Evolutionary conservation across 495 filamentous ascomycete genomes (phyloP), one percentile per base, ranked within the genome.

Genomic region (Hypoxylon lenormandii): DNA sequence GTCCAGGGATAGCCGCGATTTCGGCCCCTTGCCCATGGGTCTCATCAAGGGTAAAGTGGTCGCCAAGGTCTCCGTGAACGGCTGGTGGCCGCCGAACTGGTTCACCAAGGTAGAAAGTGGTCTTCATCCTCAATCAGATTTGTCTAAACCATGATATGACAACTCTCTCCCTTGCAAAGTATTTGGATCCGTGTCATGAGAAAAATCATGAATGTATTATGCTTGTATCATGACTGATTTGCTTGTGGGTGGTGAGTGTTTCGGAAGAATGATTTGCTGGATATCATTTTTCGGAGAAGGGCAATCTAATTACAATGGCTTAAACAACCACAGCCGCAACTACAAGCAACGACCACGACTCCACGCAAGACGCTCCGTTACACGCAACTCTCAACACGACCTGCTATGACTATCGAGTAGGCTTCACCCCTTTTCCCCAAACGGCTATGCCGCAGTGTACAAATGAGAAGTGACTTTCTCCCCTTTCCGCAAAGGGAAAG

Each of bases 41-140:
- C 77, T 97, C 65, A 86, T 97, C 46, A 89, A 85, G 74, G 94
- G 94, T 30, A 97, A 96, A 78, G 87, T 97, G n/a, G 80, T 95
- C 42, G 88, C 87, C 13, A 86, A 83, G 51, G 76, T 88, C 5
- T 84, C 30, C 79, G 80, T 72, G 10, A 57, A 64, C 21, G 69
- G 73, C 76, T 82, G 72, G 75, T 82, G 73, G 85, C 85, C 87
- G 71, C 84, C 60, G 65, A 74, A 57, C 84, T 88, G 73, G 80
- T 79, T 50, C 62, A 85, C 73, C 55, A 85, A 42, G 26, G 51
- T 76, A 12, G 72, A 76, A 60, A 77, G 66, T n/a, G 72, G 72
- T 11, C 63, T 76, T 49, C 72, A 69, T 2, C 66, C 66, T 3
- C 57, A 52, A 18, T 30, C 47, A 23, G 57, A 45, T 50, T 51